Base-by-base conservation (phyloP, 768 basidiomycete species). In the Suillus decipiens region DNA sequence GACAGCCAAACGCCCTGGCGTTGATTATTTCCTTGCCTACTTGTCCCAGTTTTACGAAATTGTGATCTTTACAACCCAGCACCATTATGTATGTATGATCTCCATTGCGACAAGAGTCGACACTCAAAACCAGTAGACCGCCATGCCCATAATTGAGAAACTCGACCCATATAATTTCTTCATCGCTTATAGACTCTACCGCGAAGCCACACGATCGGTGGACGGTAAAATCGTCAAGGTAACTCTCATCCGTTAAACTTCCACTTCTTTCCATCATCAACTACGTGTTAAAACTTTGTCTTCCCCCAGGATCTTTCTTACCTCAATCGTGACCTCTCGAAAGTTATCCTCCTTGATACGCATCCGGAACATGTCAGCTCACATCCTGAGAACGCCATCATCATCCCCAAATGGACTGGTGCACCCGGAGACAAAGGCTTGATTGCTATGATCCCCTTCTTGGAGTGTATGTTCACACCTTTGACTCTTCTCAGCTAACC, bases 21-120 rank as follows among this genome's bases (percentile, higher is more conserved):
- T 95, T 17, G 97, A 99, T 73, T 99, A 99, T 78, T 99, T 99
- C 85, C 82, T 99, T 39, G 96, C 87, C 33, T 99, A 99, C 75
- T 86, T 99, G 55, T 93, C 95, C 0, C 96, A 98, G 72, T 99
- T 99, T 80, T 99, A 95, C 74, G 97, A 99, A 80, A 86, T 99
- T 62, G 96, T 99, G 39, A 81, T 99, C 60, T 99, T 99, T 79
- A 99, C 96, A 11, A 84, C 88, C 19, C 94, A 96, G 77, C 85
- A 92, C 61, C 82, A 85, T 70, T 98, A 96, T 75, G 96, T 96
- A 67, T 56, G 92, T 84, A 42, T n/a, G 36, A 60, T 33, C 59
- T 3, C 48, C 57, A 54, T 61, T 9, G 14, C 51, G 28, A n/a
- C 56, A 28, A 63, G 17, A 58, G 41, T 58, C 62, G 34, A 66